Evolutionary conservation across 257 asterid genomes (phyloP).

Genomic region (Misopates orontium): DNA sequence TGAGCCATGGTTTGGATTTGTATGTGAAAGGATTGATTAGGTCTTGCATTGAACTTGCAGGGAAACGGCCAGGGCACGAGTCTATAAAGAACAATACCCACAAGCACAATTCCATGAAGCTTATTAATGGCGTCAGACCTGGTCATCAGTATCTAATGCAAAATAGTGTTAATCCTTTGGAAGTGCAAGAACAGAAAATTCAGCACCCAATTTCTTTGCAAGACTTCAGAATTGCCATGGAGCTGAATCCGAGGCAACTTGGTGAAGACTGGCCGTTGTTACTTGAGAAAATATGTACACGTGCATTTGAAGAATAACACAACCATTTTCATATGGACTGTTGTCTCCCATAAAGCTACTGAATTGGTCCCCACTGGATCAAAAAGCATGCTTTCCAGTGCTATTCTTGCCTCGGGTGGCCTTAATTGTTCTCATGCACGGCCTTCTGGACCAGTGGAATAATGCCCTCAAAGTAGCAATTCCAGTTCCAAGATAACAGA

Average conservation of each 20-base stretch:
- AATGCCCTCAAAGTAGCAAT: constrained; percentile 24
- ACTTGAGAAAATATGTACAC: constrained; percentile 83
- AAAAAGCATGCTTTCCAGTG: constrained; percentile 36
- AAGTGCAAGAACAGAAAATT: constrained; percentile 38
- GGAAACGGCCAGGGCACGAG: constrained; percentile 59
- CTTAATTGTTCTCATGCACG: constrained; percentile 30
- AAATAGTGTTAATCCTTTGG: constrained; percentile 42
- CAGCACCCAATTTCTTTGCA: constrained; percentile 58
- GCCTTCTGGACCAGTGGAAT: constrained; percentile 40
- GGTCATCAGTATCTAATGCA: constrained; percentile 44
- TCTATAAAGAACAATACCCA: constrained; percentile 33
- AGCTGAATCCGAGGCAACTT: constrained; percentile 81
- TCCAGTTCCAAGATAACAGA: constrained; percentile 18
- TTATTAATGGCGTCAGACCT: constrained; percentile 60
- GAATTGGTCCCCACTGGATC: constrained; percentile 46
- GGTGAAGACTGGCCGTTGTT: constrained; percentile 98
- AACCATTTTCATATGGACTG: constrained; percentile 20
- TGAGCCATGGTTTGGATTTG: constrained; percentile 77
- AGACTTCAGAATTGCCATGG: constrained; percentile 94
- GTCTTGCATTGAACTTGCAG: constrained; percentile 70
- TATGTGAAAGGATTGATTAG: constrained; percentile 73
- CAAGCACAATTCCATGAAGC: constrained; percentile 54
- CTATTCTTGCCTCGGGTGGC: constrained; percentile 30
- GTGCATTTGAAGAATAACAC: constrained; percentile 60
- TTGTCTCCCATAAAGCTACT: constrained; percentile 16